Base-by-base conservation (phyloP, 495 filamentous ascomycete species). In the Apodospora peruviana region DNA sequence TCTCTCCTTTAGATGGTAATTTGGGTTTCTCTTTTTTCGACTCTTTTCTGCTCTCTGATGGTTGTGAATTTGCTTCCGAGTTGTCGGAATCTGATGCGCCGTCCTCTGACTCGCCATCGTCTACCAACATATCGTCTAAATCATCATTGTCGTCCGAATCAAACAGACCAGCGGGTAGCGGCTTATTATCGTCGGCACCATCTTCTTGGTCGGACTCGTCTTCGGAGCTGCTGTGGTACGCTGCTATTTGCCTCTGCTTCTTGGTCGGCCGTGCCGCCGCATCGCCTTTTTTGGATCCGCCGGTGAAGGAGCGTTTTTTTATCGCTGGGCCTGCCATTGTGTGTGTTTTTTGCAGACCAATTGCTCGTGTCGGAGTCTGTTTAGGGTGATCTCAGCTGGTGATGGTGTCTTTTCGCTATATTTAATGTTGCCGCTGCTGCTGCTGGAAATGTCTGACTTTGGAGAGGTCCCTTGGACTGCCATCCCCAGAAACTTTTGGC, bases 211-310 rank as follows among this genome's bases (percentile, higher is more conserved):
- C 68, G 27, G 75, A 74, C 23, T 80, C 61, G 22, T 56, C 56
- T 17, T 68, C 67, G 47, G 84, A 87, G 58, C 80, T 81, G 74
- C 85, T 88, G 77, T 90, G 79, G 68, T 93, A 91, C 38, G 78
- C 67, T 38, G 61, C 67, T 55, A 85, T 78, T 68, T 86, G 82
- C 58, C 80, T 83, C 60, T 88, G 79, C 65, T 87, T 88, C 67
- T 86, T 87, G 32, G 70, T 67, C 3, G 83, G 82, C 18, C 76
- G 70, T 27, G 69, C 64, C 14, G 27, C 27, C 14, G 67, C 42
- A n/a, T n/a, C 64, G 58, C 77, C 79, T 39, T 74, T 72, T 55
- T 78, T 78, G 38, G 78, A 71, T 48, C 71, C 74, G 22, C 83
- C 75, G 35, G 78, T 73, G 45, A 60, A 57, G 12, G 55, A 43